Conservation (phyloP, 2,329 filamentous ascomycete species). For the Neofusicoccum parvum region DNA sequence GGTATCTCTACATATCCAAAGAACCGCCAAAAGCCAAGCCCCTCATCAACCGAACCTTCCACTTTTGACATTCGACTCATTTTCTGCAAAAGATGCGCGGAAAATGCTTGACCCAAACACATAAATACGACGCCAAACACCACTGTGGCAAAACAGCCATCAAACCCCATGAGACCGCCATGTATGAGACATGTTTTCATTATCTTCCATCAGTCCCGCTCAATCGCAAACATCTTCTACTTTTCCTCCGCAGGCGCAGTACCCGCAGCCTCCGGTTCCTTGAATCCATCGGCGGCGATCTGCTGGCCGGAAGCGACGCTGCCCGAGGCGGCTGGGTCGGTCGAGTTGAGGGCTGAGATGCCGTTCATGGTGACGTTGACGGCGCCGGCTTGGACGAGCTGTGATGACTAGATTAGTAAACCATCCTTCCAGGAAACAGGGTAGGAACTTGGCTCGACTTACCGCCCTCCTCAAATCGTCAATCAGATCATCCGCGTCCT, state of each 20-base stretch:
- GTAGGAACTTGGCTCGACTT: slow-evolving; percentile 49
- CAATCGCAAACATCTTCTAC: neutral
- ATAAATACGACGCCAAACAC: neutral
- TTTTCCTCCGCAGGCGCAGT: slow-evolving; percentile 3
- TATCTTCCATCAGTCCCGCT: neutral
- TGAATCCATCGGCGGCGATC: slow-evolving; percentile 19
- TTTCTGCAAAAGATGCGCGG: neutral
- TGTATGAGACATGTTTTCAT: slow-evolving; percentile 3
- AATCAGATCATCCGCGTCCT: slow-evolving; percentile 87
- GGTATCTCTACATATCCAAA: neutral
- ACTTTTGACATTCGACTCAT: neutral
- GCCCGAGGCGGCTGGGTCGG: neutral
- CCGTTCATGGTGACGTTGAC: slow-evolving; percentile 84
- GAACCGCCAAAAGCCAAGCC: neutral
- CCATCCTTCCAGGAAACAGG: neutral
- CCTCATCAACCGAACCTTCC: neutral
- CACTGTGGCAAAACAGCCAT: neutral
- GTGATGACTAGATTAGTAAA: slow-evolving; percentile 22
- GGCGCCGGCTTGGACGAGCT: slow-evolving; percentile 88
- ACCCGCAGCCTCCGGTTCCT: slow-evolving; percentile 21
- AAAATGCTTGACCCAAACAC: neutral
- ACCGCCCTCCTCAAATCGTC: slow-evolving; percentile 90
- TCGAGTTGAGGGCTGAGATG: slow-evolving; percentile 62
- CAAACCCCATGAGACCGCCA: neutral
- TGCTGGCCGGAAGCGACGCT: slow-evolving; percentile 12